Base-by-base conservation (phyloP, 1,284 basidiomycete genomes). In the Hortiboletus rubellus region DNA sequence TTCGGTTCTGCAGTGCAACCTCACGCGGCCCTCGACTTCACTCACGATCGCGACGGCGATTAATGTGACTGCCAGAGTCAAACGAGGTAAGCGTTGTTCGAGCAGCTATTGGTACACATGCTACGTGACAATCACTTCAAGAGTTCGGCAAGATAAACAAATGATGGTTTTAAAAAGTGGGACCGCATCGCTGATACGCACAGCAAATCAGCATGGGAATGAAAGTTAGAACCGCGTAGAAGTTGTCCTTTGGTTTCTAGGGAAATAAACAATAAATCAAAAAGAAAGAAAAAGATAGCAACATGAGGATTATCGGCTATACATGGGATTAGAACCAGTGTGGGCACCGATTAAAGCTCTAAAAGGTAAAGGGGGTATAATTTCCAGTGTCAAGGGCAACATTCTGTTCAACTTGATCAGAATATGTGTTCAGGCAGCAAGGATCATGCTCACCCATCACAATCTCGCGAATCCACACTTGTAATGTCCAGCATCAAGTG, bases 31-130 rank as follows among this genome's bases (percentile, higher is more conserved):
- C 46, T 27, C n/a, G 22, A 37, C 12, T 27, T 27, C 5, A 5
- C 33, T 34, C 10, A 5, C 5, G 17, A 38, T 38, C 37, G 17
- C 37, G 37, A 38, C 17, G 37, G 7, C 15, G 8, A 38, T 12
- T 38, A 7, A 38, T 36, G 34, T 11, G 34, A 17, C 17, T 38
- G 17, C 37, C 37, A 17, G 37, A 17, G 17, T 38, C 12, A 15
- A 37, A 38, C 37, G 37, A 38, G 17, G 37, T 7, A n/a, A 38
- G 37, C 46, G 44, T 45, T 40, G 50, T 54, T 52, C 45, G 51
- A 46, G 7, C 36, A 3, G 46, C 48, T 72, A 72, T 43, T 17
- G 54, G 66, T 69, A 70, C 69, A 69, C 36, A 37, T 47, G 38
- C 18, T 31, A 36, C 55, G 43, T 49, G 37, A 55, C 52, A 51